phyloP scores from a whole-genome alignment of 2,329 filamentous ascomycete species.

The Talaromyces sp. region DNA sequence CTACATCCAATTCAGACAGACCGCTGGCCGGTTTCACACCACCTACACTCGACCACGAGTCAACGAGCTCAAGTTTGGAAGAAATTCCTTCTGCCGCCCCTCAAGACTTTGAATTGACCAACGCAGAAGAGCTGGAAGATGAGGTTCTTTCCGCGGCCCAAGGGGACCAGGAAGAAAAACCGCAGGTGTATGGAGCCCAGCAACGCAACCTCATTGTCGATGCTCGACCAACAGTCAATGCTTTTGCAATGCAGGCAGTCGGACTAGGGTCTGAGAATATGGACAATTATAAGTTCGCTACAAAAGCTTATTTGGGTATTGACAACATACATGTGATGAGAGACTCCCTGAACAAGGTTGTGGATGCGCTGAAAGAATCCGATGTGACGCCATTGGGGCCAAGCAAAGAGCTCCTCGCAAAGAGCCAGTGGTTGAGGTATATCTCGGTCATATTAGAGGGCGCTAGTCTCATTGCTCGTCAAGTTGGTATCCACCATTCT shows the following conservation, averaged over 20 bases:
- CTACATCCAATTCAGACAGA: constrained; percentile 54
- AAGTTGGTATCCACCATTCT: constrained; percentile 86
- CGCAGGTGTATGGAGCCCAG: constrained; percentile 80
- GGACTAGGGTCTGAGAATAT: constrained; percentile 96
- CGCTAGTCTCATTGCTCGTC: constrained; percentile 74
- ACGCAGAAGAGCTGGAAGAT: constrained; percentile 64
- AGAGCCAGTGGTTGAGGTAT: constrained; percentile 88
- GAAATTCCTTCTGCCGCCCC: constrained; percentile 37
- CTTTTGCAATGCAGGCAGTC: constrained; percentile 86
- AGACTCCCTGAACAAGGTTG: constrained; percentile 77
- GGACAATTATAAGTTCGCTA: constrained; percentile 90
- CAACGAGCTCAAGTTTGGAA: constrained; percentile 46
- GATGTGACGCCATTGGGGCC: constrained; percentile 80
- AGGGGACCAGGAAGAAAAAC: constrained; percentile 56
- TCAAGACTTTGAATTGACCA: constrained; percentile 50
- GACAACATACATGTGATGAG: constrained; percentile 99
- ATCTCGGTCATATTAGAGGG: constrained; percentile 80
- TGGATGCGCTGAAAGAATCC: constrained; percentile 87
- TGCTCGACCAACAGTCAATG: constrained; percentile 89
- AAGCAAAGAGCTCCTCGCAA: constrained; percentile 71
- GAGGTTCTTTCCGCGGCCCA: constrained; percentile 56
- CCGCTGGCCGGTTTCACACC: constrained; percentile 37
- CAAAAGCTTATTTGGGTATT: constrained; percentile 89
- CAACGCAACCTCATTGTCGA: constrained; percentile 94
- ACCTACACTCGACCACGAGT: constrained; percentile 37